Conservation (phyloP, 495 filamentous ascomycete species). For the Tricharina praecox region DNA sequence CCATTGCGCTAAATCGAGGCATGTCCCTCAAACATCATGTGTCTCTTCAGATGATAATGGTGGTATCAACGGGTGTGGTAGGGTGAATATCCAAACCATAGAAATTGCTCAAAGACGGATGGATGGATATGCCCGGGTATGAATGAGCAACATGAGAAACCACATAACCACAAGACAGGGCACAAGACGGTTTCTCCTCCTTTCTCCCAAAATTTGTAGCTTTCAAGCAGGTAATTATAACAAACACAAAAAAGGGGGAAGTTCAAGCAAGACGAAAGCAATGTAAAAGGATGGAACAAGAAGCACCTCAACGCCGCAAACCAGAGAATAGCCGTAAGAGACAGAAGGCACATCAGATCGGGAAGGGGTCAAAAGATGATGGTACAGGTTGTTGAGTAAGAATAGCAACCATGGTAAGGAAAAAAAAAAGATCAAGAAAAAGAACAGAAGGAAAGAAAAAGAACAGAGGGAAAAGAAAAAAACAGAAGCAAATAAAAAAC, state of each 20-base stretch:
- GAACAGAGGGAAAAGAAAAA: not conserved
- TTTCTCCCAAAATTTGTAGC: slow-evolving; percentile 1
- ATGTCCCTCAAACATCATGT: too few relatives aligned
- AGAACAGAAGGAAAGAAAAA: not conserved
- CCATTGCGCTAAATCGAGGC: too few relatives aligned
- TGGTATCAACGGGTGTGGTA: too few relatives aligned
- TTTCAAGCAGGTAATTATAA: slow-evolving; percentile 5
- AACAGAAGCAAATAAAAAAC: not conserved
- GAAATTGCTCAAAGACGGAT: too few relatives aligned
- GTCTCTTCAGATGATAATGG: too few relatives aligned
- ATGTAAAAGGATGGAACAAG: not conserved
- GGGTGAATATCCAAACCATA: too few relatives aligned
- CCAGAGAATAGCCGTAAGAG: too few relatives aligned
- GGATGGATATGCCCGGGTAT: slow-evolving; percentile 2
- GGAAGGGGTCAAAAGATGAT: too few relatives aligned
- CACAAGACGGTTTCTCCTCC: too few relatives aligned
- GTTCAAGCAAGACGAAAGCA: slow-evolving; percentile 1
- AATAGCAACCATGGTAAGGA: not conserved
- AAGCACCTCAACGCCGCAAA: too few relatives aligned
- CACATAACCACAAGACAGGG: not conserved
- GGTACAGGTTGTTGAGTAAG: slow-evolving; percentile 1
- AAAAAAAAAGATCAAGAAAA: not conserved
- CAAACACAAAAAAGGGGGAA: not conserved
- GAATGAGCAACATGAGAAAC: not conserved
- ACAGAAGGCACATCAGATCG: too few relatives aligned